Conservation (phyloP, 805 yeast genomes). For the Tetrapisispora phaffii region DNA sequence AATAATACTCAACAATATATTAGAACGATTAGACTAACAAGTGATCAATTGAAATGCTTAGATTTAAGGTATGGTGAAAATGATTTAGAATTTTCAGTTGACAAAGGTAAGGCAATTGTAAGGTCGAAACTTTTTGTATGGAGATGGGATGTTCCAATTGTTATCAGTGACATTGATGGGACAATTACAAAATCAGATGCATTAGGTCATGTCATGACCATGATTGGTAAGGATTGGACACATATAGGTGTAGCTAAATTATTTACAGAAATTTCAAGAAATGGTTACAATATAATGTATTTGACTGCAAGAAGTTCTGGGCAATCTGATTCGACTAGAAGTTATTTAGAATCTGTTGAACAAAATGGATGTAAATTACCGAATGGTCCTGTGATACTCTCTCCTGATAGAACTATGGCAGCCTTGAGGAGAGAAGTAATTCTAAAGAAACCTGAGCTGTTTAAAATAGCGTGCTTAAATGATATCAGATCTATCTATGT, state of each 20-base stretch:
- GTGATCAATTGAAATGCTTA: slow-evolving; percentile 73
- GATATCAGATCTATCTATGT: slow-evolving; percentile 69
- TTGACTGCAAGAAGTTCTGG: slow-evolving; percentile 93
- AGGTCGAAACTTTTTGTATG: slow-evolving; percentile 69
- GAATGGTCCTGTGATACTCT: slow-evolving; percentile 82
- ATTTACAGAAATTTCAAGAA: slow-evolving; percentile 73
- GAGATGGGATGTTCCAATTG: slow-evolving; percentile 79
- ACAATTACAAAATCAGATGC: slow-evolving; percentile 98
- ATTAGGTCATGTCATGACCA: slow-evolving; percentile 85
- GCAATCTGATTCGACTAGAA: slow-evolving; percentile 84
- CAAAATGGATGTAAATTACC: slow-evolving; percentile 75
- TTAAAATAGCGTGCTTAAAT: slow-evolving; percentile 91
- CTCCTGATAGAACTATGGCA: slow-evolving; percentile 95
- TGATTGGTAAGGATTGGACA: slow-evolving; percentile 96
- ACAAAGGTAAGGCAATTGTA: slow-evolving; percentile 71
- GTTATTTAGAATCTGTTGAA: slow-evolving; percentile 64
- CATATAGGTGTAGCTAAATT: slow-evolving; percentile 90
- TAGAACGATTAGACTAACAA: slow-evolving; percentile 81
- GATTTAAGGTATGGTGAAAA: slow-evolving; percentile 72
- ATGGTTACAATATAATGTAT: slow-evolving; percentile 90
- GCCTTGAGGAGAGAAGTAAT: slow-evolving; percentile 88
- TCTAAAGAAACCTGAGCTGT: slow-evolving; percentile 92
- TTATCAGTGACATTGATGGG: slow-evolving; percentile 95
- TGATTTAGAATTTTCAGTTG: slow-evolving; percentile 66
- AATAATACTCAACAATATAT: slow-evolving; percentile 37